Percentiles rank a stretch among this genome's conserved stretches.
phyloP scores from a whole-genome alignment of 306 rosid genomes.

The Dicorynia guianensis region DNA sequence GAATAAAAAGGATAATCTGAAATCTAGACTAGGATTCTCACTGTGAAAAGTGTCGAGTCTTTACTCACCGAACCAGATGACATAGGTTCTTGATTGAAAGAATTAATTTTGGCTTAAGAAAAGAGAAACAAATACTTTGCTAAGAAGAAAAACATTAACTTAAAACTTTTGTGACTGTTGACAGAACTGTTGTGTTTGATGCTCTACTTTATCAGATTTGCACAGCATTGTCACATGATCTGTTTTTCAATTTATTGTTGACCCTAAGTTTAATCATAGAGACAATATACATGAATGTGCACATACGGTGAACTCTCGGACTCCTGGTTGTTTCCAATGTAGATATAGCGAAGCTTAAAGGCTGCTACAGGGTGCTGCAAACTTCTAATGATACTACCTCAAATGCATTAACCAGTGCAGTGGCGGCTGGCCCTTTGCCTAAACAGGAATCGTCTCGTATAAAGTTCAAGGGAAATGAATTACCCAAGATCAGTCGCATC shows the following conservation, averaged over 20 bases:
- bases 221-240: not conserved
- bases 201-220: not conserved
- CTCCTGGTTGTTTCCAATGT: slow-evolving; percentile 21
- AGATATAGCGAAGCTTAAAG: slow-evolving; percentile 31
- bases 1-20: not conserved
- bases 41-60: no score
- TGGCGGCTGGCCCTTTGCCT: slow-evolving; percentile 13
- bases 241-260: not conserved
- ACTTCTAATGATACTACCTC: slow-evolving; percentile 17
- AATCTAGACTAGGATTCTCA: no score
- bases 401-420: slow-evolving; percentile 6
- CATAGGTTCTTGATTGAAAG: no score
- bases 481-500: slow-evolving; percentile 48
- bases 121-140: not conserved
- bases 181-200: not conserved
- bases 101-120: no score
- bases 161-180: not conserved
- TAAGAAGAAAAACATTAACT: not conserved
- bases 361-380: slow-evolving; percentile 16
- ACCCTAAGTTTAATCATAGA: not conserved
- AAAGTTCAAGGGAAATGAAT: slow-evolving; percentile 32
- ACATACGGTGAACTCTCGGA: not conserved
- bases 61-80: no score
- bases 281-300: not conserved
- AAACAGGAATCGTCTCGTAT: slow-evolving; percentile 21